phyloP scores from a whole-genome alignment of 108 stramenopile genomes.

The Fistulifera solaris region DNA sequence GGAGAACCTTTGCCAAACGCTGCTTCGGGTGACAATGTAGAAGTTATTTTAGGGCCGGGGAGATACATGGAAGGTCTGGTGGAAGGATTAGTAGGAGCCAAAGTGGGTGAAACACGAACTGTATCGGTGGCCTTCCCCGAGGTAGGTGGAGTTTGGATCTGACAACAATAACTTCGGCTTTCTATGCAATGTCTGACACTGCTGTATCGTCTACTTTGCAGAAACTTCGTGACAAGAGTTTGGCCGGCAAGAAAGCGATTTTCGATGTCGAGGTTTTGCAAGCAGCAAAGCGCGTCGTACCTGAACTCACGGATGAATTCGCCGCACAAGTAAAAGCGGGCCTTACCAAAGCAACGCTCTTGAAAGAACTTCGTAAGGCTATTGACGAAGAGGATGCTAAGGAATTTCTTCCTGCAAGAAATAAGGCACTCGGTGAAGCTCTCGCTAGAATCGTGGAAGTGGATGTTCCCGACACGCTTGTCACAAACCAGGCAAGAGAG shows the following conservation, averaged over 20 bases:
- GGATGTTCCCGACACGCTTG: constrained; percentile 84
- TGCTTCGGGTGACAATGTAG: constrained; percentile 77
- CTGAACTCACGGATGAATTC: constrained; percentile 87
- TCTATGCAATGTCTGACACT: not conserved
- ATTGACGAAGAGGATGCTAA: constrained; percentile 82
- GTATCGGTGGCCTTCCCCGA: constrained; percentile 71
- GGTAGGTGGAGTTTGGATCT: constrained; percentile 29
- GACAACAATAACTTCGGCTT: not conserved
- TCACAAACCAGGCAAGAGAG: constrained; percentile 86
- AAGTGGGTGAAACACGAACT: constrained; percentile 56
- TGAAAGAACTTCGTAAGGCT: constrained; percentile 77
- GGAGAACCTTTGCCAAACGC: constrained; percentile 78
- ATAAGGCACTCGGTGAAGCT: constrained; percentile 68
- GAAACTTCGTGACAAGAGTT: constrained; percentile 71
- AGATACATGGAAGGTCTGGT: constrained; percentile 84
- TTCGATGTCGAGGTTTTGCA: constrained; percentile 82
- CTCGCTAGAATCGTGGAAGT: constrained; percentile 64
- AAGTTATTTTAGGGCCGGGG: constrained; percentile 71
- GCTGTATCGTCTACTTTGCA: constrained; percentile 7
- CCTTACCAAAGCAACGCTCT: constrained; percentile 64
- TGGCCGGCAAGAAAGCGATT: constrained; percentile 83
- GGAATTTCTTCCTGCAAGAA: constrained; percentile 69
- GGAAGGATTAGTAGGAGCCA: constrained; percentile 75
- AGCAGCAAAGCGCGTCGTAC: constrained; percentile 62
- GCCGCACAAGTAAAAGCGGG: constrained; percentile 74